Evolutionary conservation across 306 rosid species (phyloP).

Genomic region (Pyrus communis): DNA sequence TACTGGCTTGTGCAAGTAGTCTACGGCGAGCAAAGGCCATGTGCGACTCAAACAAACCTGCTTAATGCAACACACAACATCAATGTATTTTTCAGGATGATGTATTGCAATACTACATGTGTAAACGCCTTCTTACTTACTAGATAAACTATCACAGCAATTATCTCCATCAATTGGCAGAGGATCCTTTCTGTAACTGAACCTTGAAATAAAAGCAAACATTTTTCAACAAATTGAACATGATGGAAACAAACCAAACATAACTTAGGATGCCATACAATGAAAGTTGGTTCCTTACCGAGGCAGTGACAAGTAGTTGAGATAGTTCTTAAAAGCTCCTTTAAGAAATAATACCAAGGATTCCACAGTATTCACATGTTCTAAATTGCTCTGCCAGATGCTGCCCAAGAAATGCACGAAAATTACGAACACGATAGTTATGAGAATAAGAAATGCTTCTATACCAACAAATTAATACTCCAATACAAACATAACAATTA

Average conservation of each 20-base stretch:
- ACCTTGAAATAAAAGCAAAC: slow-evolving; percentile 34
- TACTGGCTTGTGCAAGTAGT: slow-evolving; percentile 57
- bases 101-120: neutral
- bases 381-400: slow-evolving; percentile 48
- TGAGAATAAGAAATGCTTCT: neutral
- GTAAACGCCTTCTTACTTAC: slow-evolving; percentile 39
- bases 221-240: slow-evolving; percentile 19
- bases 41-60: slow-evolving; percentile 38
- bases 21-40: slow-evolving; percentile 41
- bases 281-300: slow-evolving; percentile 35
- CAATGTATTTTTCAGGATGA: neutral
- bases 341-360: slow-evolving; percentile 30
- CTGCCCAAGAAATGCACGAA: slow-evolving; percentile 43
- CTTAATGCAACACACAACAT: slow-evolving; percentile 10
- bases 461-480: neutral
- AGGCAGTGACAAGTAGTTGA: slow-evolving; percentile 31
- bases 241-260: slow-evolving; percentile 12
- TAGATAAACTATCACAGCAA: slow-evolving; percentile 25
- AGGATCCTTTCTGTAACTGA: slow-evolving; percentile 29
- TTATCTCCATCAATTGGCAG: slow-evolving; percentile 19
- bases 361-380: slow-evolving; percentile 21
- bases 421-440: neutral
- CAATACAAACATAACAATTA: neutral
- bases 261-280: slow-evolving; percentile 7
- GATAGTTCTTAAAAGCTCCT: slow-evolving; percentile 34